Percentiles rank a stretch among this genome's conserved stretches.
Evolutionary conservation across 2,329 filamentous ascomycete species (phyloP).

Genomic region (Xylariaceae sp.): DNA sequence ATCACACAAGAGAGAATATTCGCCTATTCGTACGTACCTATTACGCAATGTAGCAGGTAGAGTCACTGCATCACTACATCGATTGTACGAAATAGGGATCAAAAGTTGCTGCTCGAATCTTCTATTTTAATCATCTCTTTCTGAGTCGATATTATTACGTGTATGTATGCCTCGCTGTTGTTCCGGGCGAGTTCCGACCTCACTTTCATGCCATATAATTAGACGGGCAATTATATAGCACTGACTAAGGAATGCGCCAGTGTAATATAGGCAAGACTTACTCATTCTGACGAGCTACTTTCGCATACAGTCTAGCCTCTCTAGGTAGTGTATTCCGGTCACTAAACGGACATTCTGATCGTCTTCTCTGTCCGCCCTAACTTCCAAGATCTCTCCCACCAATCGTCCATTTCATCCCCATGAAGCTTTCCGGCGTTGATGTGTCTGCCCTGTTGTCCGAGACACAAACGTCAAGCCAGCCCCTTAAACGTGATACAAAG

Average conservation of each 20-base stretch:
- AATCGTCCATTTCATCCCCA: neutral
- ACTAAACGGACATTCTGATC: neutral
- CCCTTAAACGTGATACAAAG: neutral
- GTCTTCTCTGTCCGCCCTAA: neutral
- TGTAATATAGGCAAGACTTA: neutral
- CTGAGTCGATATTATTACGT: too few relatives aligned
- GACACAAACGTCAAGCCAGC: conserved; percentile 1
- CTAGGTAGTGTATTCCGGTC: neutral
- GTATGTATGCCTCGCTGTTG: too few relatives aligned
- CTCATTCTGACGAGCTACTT: too few relatives aligned
- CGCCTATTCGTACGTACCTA: neutral
- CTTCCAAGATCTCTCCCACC: neutral
- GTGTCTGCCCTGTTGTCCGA: neutral
- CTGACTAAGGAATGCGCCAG: neutral
- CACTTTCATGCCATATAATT: too few relatives aligned
- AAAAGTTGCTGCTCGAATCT: too few relatives aligned
- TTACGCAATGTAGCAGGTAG: neutral
- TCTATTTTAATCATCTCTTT: too few relatives aligned
- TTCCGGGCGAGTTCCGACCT: too few relatives aligned
- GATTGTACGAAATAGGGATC: too few relatives aligned
- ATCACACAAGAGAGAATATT: neutral
- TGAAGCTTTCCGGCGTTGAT: neutral
- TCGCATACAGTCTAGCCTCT: neutral
- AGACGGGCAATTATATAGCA: too few relatives aligned
- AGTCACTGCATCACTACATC: neutral